Evolutionary conservation across 2,329 filamentous ascomycete genomes (phyloP).

Genomic region (Dactylellina sp.): DNA sequence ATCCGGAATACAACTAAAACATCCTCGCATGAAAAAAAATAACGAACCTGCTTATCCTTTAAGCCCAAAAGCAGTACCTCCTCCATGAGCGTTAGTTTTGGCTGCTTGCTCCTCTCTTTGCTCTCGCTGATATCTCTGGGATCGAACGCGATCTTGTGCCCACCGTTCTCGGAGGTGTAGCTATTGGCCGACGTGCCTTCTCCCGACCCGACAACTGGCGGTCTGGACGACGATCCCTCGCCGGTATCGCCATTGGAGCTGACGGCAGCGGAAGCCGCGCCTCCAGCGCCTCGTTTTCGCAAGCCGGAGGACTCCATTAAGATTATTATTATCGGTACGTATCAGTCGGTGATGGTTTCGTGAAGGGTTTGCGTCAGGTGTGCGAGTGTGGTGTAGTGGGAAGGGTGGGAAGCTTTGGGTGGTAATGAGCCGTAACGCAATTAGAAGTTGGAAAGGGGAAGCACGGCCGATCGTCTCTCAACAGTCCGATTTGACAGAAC

Average conservation of each 20-base stretch:
- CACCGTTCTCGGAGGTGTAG: conserved; percentile 88
- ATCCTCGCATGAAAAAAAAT: background rate
- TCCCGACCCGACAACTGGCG: conserved; percentile 72
- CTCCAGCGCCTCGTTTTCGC: conserved; percentile 71
- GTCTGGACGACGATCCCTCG: conserved; percentile 71
- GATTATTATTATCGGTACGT: conserved; percentile 24
- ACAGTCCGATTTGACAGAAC: background rate
- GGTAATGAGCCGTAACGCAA: background rate
- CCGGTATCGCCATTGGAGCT: conserved; percentile 76
- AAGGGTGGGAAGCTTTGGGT: background rate
- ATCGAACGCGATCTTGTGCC: conserved; percentile 75
- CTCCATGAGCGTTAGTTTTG: conserved; percentile 98
- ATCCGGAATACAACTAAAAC: background rate
- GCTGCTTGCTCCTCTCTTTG: conserved; percentile 95
- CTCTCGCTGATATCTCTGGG: conserved; percentile 97
- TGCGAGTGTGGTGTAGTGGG: conserved; percentile 5
- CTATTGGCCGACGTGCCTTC: conserved; percentile 75
- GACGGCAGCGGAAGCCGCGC: conserved; percentile 72
- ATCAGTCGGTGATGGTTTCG: conserved; percentile 1
- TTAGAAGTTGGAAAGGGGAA: conserved; percentile 19
- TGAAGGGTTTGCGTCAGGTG: background rate
- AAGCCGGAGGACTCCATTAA: conserved; percentile 52
- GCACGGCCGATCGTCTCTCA: background rate
- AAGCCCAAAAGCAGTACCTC: conserved; percentile 93
- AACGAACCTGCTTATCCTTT: conserved; percentile 95